Percentiles rank a stretch among this genome's conserved stretches.
These are phyloP conservation scores for Lipomyces kockii DNA, from an alignment of 805 yeast species.

Conservation along the genomic window DNA sequence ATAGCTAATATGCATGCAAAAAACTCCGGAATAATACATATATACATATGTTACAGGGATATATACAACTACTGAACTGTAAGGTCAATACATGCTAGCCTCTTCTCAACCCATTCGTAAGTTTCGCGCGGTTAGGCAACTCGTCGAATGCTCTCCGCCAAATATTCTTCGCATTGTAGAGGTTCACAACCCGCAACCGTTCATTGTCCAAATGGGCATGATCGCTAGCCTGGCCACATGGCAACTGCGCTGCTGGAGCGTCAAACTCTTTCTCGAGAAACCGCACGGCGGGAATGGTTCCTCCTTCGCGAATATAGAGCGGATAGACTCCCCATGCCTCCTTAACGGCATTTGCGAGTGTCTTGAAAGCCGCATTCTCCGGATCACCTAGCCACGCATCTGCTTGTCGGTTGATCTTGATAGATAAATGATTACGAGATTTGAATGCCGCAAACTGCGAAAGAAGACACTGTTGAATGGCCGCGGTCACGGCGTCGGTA, in stretches of 20 bases:
- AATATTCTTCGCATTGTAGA: constrained; percentile 73
- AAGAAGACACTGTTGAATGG: constrained; percentile 55
- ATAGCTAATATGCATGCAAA: background rate
- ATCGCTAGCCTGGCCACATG: constrained; percentile 94
- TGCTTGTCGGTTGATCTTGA: constrained; percentile 77
- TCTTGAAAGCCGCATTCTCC: constrained; percentile 69
- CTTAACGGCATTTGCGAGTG: constrained; percentile 64
- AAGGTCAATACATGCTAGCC: background rate
- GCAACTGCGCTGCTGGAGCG: constrained; percentile 93
- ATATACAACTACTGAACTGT: background rate
- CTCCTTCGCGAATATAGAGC: constrained; percentile 90
- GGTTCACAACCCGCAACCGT: constrained; percentile 74
- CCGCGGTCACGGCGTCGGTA: constrained; percentile 58
- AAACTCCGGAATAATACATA: background rate
- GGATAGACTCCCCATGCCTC: constrained; percentile 71
- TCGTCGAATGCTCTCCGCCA: constrained; percentile 36
- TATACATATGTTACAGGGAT: background rate
- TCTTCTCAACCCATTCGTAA: background rate
- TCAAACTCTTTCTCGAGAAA: constrained; percentile 77
- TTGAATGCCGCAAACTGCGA: constrained; percentile 55
- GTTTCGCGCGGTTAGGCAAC: constrained; percentile 13
- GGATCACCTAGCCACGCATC: constrained; percentile 97
- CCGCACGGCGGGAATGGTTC: constrained; percentile 90
- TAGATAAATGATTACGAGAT: constrained; percentile 64
- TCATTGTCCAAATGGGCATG: constrained; percentile 93